Percentiles rank a stretch among this genome's conserved stretches.
These are phyloP conservation scores for Penicillium malachiteum DNA, from an alignment of 495 filamentous ascomycete species.

Conservation along the genomic window DNA sequence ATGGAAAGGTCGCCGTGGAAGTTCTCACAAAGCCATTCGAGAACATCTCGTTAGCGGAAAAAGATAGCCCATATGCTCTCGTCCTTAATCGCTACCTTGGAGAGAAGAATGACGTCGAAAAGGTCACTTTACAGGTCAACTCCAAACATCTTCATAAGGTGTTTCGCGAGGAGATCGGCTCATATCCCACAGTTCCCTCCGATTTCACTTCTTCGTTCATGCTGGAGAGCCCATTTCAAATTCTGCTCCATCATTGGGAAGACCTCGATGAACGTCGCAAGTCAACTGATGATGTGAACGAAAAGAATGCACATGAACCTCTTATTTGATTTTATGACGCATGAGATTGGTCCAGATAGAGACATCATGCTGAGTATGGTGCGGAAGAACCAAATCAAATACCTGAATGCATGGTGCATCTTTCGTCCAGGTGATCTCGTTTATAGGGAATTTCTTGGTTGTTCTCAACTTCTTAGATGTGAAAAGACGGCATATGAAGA, in stretches of 20 bases:
- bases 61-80: background rate
- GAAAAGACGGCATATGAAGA: constrained; percentile 8
- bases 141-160: background rate
- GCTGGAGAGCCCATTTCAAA: background rate
- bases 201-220: background rate
- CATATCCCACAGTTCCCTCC: background rate
- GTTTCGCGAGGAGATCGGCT: background rate
- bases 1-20: background rate
- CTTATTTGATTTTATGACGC: constrained; percentile 3
- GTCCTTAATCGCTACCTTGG: background rate
- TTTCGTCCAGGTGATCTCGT: constrained; percentile 5
- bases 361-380: background rate
- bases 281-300: background rate
- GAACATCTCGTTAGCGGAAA: background rate
- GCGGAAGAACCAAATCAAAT: constrained; percentile 6
- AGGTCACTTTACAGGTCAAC: background rate
- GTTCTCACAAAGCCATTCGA: background rate
- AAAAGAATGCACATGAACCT: constrained; percentile 8
- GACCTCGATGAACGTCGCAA: background rate
- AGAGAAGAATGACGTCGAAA: background rate
- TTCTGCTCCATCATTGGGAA: background rate
- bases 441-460: constrained; percentile 3
- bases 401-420: constrained; percentile 2
- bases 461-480: constrained; percentile 3
- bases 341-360: constrained; percentile 6